Evolutionary conservation across 75 land plant species (phyloP).

Genomic region (Cupressus sempervirens): DNA sequence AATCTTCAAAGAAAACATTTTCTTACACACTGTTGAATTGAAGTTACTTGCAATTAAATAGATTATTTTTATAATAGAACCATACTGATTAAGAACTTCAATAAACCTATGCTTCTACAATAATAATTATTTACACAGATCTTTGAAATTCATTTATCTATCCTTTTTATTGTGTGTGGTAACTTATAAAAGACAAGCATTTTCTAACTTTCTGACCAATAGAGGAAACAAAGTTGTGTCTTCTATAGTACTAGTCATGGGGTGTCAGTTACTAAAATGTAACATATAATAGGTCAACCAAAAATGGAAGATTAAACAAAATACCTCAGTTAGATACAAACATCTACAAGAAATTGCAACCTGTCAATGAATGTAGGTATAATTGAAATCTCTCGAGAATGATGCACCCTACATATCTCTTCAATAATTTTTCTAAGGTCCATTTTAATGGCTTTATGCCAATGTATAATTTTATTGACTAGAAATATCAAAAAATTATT

Average conservation of each 20-base stretch:
- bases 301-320: background rate
- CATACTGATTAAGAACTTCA: too few species aligned
- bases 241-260: slow-evolving; percentile 46
- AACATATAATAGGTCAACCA: slow-evolving; percentile 1
- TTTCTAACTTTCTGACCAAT: slow-evolving; percentile 18
- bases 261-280: background rate
- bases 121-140: slow-evolving; percentile 26
- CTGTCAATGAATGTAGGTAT: slow-evolving; percentile 37
- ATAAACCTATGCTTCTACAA: too few species aligned
- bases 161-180: slow-evolving; percentile 24
- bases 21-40: too few species aligned
- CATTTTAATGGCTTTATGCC: slow-evolving; percentile 63
- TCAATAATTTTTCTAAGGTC: slow-evolving; percentile 46
- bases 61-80: too few species aligned
- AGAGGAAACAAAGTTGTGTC: slow-evolving; percentile 53
- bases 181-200: slow-evolving; percentile 9
- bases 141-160: slow-evolving; percentile 30
- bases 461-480: slow-evolving; percentile 37
- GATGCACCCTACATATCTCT: slow-evolving; percentile 36
- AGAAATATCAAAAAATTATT: slow-evolving; percentile 19
- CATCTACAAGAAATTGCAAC: slow-evolving; percentile 49
- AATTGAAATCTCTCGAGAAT: slow-evolving; percentile 14
- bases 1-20: too few species aligned
- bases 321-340: slow-evolving; percentile 64
- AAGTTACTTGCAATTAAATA: too few species aligned